A percentile compares a stretch with the other conserved stretches of the same genome.
Conservation (phyloP, 176 grass and related monocot genomes). For the Leersia perrieri region DNA sequence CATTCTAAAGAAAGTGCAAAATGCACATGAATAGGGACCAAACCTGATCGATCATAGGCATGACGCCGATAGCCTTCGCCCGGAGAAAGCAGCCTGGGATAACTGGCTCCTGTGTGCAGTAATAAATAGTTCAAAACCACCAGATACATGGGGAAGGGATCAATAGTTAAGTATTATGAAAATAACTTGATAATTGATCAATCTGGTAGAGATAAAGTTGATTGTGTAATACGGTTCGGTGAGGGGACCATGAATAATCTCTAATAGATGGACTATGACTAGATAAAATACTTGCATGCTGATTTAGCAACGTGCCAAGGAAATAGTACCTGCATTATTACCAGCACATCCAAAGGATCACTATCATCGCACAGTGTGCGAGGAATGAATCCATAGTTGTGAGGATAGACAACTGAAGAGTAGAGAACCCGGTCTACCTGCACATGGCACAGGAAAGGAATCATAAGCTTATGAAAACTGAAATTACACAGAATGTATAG, state of each 20-base stretch:
- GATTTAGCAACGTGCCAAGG: not conserved
- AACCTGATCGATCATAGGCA: constrained; percentile 92
- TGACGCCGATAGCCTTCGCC: constrained; percentile 71
- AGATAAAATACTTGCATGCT: not conserved
- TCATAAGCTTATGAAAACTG: not conserved
- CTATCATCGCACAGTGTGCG: constrained; percentile 89
- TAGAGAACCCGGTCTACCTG: constrained; percentile 97
- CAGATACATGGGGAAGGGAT: constrained; percentile 3
- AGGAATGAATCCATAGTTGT: constrained; percentile 96
- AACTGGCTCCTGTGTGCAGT: constrained; percentile 50
- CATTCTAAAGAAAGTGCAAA: not conserved
- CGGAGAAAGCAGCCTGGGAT: constrained; percentile 64
- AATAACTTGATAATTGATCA: not conserved
- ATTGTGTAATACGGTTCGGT: not conserved
- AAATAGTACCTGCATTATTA: constrained; percentile 83
- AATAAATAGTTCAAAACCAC: constrained; percentile 17
- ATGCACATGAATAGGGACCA: constrained; percentile 17
- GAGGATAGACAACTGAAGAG: constrained; percentile 91
- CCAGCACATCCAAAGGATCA: constrained; percentile 86
- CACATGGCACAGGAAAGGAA: not conserved
- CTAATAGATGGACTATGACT: not conserved
- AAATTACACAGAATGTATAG: not conserved
- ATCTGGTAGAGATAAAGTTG: not conserved
- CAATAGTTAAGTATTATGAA: not conserved
- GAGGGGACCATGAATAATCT: not conserved